These are phyloP conservation scores for Chlorella sorokiniana DNA, from an alignment of 139 green algal species.

Conservation along the genomic window DNA sequence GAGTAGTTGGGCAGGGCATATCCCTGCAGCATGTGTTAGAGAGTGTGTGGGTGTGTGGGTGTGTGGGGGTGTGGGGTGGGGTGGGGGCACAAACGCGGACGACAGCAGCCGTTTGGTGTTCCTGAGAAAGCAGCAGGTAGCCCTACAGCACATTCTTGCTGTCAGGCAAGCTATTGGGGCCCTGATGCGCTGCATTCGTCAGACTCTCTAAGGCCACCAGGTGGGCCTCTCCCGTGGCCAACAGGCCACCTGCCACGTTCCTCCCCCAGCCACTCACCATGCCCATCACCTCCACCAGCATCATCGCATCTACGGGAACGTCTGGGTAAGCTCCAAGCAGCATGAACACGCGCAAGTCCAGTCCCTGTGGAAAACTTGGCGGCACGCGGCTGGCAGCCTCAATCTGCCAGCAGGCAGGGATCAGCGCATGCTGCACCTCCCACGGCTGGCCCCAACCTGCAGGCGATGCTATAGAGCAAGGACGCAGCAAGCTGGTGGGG, in stretches of 20 bases:
- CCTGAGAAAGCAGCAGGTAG: background rate
- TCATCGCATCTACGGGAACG: background rate
- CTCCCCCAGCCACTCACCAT: slow-evolving; percentile 7
- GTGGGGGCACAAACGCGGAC: background rate
- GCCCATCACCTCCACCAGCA: background rate
- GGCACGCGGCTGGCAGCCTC: background rate
- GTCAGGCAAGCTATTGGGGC: background rate
- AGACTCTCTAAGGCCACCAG: background rate
- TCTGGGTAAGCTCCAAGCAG: slow-evolving; percentile 6
- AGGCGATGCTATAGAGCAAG: background rate
- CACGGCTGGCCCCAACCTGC: background rate
- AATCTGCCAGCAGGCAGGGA: background rate
- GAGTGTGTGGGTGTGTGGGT: background rate
- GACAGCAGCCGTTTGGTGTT: no score
- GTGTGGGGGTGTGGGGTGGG: background rate
- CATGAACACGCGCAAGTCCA: slow-evolving; percentile 11
- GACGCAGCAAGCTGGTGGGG: no score
- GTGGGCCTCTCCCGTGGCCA: background rate
- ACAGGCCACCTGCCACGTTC: background rate
- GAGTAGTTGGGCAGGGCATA: slow-evolving; percentile 25
- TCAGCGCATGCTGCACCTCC: background rate
- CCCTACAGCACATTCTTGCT: background rate
- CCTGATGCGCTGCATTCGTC: background rate
- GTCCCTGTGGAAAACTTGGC: background rate
- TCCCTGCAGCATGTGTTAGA: slow-evolving; percentile 29